A percentile compares a stretch with the other conserved stretches of the same genome.
Evolutionary conservation across 306 rosid species (phyloP).

Genomic region (Purshia tridentata): DNA sequence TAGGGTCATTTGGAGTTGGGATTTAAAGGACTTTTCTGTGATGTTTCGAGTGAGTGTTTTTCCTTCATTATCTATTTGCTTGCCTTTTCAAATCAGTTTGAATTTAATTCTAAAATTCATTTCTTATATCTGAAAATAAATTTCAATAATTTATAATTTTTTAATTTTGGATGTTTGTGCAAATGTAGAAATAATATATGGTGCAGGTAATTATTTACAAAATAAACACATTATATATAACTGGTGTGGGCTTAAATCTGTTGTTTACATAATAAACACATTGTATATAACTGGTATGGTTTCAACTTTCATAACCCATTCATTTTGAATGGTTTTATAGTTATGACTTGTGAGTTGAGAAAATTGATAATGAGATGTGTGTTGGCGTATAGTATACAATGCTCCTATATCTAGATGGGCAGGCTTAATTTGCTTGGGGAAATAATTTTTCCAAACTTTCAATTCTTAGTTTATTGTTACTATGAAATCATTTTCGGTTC

Average conservation of each 20-base stretch:
- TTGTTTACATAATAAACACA: not conserved
- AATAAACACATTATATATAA: not conserved
- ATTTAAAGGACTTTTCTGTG: not conserved
- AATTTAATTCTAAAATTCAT: not conserved
- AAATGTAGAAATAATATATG: not conserved
- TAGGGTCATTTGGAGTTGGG: not conserved
- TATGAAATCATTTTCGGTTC: not conserved
- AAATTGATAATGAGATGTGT: not conserved
- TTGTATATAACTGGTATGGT: not conserved
- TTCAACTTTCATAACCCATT: not conserved
- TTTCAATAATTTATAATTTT: not conserved
- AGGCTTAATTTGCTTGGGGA: not conserved
- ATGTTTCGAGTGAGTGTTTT: conserved; percentile 16
- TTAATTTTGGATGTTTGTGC: not conserved
- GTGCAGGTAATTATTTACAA: not conserved
- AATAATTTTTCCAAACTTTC: not conserved
- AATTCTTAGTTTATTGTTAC: not conserved
- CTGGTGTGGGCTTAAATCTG: not conserved
- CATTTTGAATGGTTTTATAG: not conserved
- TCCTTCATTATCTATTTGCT: not conserved
- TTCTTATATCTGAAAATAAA: not conserved
- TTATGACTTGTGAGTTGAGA: not conserved
- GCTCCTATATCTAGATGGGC: not conserved
- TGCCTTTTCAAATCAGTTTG: not conserved
- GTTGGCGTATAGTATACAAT: not conserved